Evolutionary conservation across 768 basidiomycete genomes (phyloP).

Genomic region (Leccinellum albellum): DNA sequence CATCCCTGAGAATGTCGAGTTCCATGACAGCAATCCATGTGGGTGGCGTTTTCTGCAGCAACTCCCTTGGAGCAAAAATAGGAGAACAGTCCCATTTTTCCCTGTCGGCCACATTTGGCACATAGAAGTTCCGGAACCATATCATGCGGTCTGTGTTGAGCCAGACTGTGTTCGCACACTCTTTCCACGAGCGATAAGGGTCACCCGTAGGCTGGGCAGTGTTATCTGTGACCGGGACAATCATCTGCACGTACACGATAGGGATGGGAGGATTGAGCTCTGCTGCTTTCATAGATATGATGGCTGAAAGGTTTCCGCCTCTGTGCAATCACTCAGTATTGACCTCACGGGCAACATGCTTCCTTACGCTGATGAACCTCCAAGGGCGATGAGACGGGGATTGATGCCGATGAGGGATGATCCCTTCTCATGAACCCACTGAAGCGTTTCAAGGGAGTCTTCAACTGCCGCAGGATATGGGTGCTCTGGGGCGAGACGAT

Average conservation of each 20-base stretch:
- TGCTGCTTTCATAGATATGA: slow-evolving; percentile 63
- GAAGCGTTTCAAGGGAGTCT: slow-evolving; percentile 35
- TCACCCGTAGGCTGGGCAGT: slow-evolving; percentile 45
- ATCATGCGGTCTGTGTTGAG: slow-evolving; percentile 61
- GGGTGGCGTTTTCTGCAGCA: slow-evolving; percentile 49
- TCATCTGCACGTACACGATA: slow-evolving; percentile 58
- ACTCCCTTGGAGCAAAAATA: slow-evolving; percentile 58
- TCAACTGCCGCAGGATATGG: slow-evolving; percentile 34
- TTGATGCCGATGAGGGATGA: slow-evolving; percentile 46
- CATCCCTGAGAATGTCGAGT: slow-evolving; percentile 65
- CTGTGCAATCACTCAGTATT: slow-evolving; percentile 33
- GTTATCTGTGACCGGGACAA: slow-evolving; percentile 77
- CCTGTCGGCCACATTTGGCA: slow-evolving; percentile 58
- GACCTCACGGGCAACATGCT: not conserved
- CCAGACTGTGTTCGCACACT: slow-evolving; percentile 60
- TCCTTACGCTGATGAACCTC: slow-evolving; percentile 66
- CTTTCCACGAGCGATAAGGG: slow-evolving; percentile 50
- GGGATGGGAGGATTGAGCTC: slow-evolving; percentile 47
- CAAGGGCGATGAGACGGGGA: slow-evolving; percentile 54
- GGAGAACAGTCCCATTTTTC: slow-evolving; percentile 71
- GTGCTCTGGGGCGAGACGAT: slow-evolving; percentile 33
- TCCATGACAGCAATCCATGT: slow-evolving; percentile 69
- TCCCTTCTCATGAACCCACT: slow-evolving; percentile 39
- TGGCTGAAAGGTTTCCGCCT: slow-evolving; percentile 69
- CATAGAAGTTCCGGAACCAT: slow-evolving; percentile 71